phyloP scores from a whole-genome alignment of 768 basidiomycete genomes.

The Panus rudis region DNA sequence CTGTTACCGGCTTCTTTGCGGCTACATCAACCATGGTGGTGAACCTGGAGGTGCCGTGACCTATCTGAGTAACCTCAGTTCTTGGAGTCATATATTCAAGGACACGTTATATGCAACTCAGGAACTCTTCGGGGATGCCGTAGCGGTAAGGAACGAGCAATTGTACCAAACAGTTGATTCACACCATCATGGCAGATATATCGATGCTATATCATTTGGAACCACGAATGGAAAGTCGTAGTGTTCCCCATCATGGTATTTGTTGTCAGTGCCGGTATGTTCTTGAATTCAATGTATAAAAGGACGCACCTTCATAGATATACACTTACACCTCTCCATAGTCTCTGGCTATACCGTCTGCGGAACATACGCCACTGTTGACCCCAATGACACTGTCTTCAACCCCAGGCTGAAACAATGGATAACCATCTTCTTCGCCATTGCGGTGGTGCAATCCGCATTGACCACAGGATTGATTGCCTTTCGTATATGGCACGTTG shows the following conservation, averaged over 20 bases:
- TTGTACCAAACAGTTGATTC: not conserved
- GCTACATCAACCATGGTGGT: conserved; percentile 8
- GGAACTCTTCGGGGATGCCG: conserved; percentile 12
- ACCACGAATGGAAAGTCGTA: conserved; percentile 10
- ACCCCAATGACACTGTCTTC: conserved; percentile 8
- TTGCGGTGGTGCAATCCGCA: conserved; percentile 13
- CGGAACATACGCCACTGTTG: conserved; percentile 9
- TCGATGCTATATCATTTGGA: conserved; percentile 12
- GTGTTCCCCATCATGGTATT: conserved; percentile 6
- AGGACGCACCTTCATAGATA: not conserved
- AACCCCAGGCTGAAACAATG: conserved; percentile 11
- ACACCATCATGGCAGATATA: conserved; percentile 8
- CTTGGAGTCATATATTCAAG: conserved; percentile 15
- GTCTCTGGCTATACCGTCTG: conserved; percentile 14
- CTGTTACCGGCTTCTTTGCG: conserved; percentile 12
- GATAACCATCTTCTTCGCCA: conserved; percentile 12
- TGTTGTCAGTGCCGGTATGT: conserved; percentile 9
- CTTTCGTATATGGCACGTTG: conserved; percentile 11
- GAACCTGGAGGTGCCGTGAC: conserved; percentile 12
- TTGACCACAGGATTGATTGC: conserved; percentile 13
- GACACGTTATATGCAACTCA: conserved; percentile 13
- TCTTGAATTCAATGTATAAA: not conserved
- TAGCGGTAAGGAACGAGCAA: conserved; percentile 4
- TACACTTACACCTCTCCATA: not conserved
- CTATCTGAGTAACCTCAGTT: conserved; percentile 9